Evolutionary conservation across 2,329 filamentous ascomycete genomes (phyloP).

Genomic region (Apiospora marii): DNA sequence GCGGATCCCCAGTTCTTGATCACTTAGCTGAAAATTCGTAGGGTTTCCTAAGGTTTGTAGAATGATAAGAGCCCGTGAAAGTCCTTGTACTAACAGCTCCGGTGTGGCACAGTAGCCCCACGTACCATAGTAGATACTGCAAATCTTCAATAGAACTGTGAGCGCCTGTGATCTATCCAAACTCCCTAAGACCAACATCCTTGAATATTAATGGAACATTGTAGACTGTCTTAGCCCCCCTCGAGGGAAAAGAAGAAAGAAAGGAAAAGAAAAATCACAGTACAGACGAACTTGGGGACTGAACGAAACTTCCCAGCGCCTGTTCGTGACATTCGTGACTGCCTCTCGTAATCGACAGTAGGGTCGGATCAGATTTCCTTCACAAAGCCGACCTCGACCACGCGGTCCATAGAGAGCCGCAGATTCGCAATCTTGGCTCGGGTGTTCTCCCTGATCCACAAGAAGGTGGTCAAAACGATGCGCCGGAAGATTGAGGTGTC

Average conservation of each 20-base stretch:
- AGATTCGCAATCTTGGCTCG: conserved; percentile 72
- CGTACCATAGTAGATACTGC: not conserved
- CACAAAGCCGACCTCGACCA: conserved; percentile 75
- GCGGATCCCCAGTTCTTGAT: no score
- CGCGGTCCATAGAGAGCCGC: conserved; percentile 62
- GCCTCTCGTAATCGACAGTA: not conserved
- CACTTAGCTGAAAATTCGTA: not conserved
- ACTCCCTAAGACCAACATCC: no score
- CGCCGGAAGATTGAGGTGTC: conserved; percentile 52
- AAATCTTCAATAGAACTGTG: not conserved
- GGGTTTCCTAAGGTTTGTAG: not conserved
- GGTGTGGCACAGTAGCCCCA: not conserved
- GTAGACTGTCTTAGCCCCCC: not conserved
- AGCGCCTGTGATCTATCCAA: not conserved
- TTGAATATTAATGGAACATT: no score
- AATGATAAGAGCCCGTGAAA: not conserved
- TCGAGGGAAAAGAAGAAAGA: not conserved
- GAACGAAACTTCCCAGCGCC: not conserved
- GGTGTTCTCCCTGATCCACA: conserved; percentile 73
- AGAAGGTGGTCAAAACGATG: conserved; percentile 60
- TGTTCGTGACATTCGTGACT: not conserved
- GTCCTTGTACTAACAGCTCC: not conserved
- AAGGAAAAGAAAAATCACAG: not conserved
- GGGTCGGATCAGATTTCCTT: conserved; percentile 54
- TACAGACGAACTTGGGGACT: not conserved